Percentiles rank a stretch among this genome's conserved stretches.
These are phyloP conservation scores for Vitis hybrid DNA, from an alignment of 177 flowering plant species.

Conservation along the genomic window DNA sequence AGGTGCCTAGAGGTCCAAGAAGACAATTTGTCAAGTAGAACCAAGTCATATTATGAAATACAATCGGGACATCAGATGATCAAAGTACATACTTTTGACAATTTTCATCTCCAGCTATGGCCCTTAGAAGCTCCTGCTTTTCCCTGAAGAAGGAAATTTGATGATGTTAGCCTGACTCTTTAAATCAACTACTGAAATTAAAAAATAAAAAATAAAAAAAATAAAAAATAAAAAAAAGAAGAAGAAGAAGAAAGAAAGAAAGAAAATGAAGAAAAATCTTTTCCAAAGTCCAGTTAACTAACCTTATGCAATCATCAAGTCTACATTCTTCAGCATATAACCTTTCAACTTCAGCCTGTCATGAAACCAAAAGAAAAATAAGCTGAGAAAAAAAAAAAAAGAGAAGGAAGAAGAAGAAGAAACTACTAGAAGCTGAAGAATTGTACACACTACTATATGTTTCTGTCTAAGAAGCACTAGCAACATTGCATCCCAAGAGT, in stretches of 20 bases:
- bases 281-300: background rate
- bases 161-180: constrained; percentile 4
- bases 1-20: constrained; percentile 20
- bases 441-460: no score
- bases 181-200: background rate
- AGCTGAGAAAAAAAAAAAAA: background rate
- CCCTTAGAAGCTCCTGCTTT: constrained; percentile 26
- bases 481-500: no score
- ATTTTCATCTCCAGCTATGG: constrained; percentile 26
- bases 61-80: background rate
- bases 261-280: background rate
- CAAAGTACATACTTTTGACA: constrained; percentile 20
- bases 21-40: background rate
- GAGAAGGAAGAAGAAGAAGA: no score
- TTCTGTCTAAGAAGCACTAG: no score
- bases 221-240: no score
- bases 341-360: constrained; percentile 56
- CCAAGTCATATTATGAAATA: background rate
- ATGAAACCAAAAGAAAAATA: constrained; percentile 7
- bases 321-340: constrained; percentile 49
- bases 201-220: no score
- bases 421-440: no score
- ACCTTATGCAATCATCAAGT: constrained; percentile 65
- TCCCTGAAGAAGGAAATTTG: constrained; percentile 20
- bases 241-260: no score